Evolutionary conservation across 129 eudicot species (phyloP), one percentile per base, ranked within the genome.

Genomic region (Helianthus tuberosus): DNA sequence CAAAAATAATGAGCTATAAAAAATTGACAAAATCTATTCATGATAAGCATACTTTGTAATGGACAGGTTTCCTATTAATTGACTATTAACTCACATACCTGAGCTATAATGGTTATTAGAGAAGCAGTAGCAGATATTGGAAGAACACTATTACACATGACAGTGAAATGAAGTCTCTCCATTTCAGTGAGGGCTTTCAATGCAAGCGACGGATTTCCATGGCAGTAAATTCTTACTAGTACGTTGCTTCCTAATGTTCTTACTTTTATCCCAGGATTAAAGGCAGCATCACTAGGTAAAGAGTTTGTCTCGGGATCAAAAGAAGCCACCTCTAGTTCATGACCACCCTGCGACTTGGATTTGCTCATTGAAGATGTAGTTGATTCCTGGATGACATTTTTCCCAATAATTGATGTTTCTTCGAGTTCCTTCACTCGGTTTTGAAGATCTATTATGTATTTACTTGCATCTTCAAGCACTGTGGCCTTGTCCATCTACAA

Each of bases 361-460:
- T 68, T 68, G 60, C 47, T 62, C 13, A 8, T 64, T 62, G 51
- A 49, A 12, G 51, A 49, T 8, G 35, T 14, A 29, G 52, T 68
- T 66, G 79, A 66, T 23, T 75, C 65, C 4, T 13, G 68, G 29
- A 23, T 14, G 15, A 13, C 20, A 25, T 39, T 13, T 75, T 51
- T 64, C n/a, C 14, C 17, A 0, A 5, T 48, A 11, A 68, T 14
- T 13, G 75, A 68, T 58, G 60, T n/a, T 68, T 69, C 69, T 60
- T 76, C 62, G 8, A 76, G 80, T 68, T 76, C 80, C 63, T 76
- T 76, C 63, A 76, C 80, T 35, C 68, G 69, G 60, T 20, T 69
- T 76, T 68, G 62, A 59, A 76, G 80, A 13, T 68, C 39, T 47
- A n/a, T 60, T 10, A 76, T 76, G 68, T 76, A 68, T 23, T 38